Conservation (phyloP, 2,329 filamentous ascomycete genomes). For the Beauveria sp. region DNA sequence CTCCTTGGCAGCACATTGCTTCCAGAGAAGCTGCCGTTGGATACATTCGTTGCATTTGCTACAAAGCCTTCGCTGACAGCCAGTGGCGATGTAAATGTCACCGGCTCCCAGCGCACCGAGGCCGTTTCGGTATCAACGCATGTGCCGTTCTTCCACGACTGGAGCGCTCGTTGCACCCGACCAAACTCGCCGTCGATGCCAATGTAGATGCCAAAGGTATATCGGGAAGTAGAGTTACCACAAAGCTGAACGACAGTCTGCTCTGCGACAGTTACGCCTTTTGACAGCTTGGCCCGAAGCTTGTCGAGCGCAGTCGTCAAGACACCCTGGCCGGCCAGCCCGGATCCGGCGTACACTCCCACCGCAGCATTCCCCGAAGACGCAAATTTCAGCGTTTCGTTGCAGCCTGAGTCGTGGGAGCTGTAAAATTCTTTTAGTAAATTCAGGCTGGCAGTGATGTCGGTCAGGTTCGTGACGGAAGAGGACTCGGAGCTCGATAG, state of each 20-base stretch:
- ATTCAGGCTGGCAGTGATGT: neutral
- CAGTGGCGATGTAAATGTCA: slow-evolving; percentile 20
- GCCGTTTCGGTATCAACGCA: slow-evolving; percentile 16
- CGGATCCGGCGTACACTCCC: slow-evolving; percentile 30
- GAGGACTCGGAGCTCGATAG: neutral
- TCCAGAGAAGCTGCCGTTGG: slow-evolving; percentile 7
- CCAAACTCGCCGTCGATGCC: slow-evolving; percentile 25
- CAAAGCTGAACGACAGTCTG: neutral
- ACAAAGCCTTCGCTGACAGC: slow-evolving; percentile 12
- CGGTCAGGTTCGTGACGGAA: neutral
- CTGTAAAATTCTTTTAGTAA: neutral
- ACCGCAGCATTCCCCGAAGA: slow-evolving; percentile 22
- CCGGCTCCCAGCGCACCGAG: neutral
- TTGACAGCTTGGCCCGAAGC: neutral
- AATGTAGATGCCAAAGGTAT: slow-evolving; percentile 27
- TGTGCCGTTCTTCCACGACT: slow-evolving; percentile 22
- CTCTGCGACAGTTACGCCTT: neutral
- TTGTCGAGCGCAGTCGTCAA: neutral
- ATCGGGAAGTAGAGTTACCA: slow-evolving; percentile 12
- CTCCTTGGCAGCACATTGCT: neutral
- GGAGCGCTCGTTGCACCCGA: slow-evolving; percentile 23
- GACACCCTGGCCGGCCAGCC: slow-evolving; percentile 16
- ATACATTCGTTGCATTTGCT: neutral
- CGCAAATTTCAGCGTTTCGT: slow-evolving; percentile 23
- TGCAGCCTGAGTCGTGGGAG: neutral